These are phyloP conservation scores for Penicillium bovifimosum DNA, from an alignment of 495 filamentous ascomycete species.

Conservation along the genomic window DNA sequence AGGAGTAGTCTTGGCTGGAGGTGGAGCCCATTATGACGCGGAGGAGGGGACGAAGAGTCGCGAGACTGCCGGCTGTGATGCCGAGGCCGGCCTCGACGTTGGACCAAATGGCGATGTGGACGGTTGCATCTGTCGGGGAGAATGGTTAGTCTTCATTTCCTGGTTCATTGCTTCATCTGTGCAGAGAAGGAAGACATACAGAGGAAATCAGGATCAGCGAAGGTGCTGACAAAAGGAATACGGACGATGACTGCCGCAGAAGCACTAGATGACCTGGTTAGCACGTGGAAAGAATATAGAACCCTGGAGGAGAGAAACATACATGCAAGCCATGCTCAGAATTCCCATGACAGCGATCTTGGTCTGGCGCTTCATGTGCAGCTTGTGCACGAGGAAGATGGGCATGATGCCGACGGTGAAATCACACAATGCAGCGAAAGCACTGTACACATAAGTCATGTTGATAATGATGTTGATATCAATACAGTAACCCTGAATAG, in stretches of 20 bases:
- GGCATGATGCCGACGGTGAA: constrained; percentile 39
- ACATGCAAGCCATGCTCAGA: constrained; percentile 43
- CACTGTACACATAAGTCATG: constrained; percentile 42
- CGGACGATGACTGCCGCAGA: constrained; percentile 39
- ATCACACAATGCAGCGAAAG: constrained; percentile 36
- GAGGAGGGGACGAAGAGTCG: constrained; percentile 44
- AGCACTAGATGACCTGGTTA: constrained; percentile 21
- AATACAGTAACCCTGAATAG: constrained; percentile 34
- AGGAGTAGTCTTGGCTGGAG: constrained; percentile 17
- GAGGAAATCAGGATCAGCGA: constrained; percentile 34
- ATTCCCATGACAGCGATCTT: constrained; percentile 38
- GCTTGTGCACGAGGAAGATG: constrained; percentile 32
- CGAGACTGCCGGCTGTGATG: constrained; percentile 43
- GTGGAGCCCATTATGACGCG: constrained; percentile 29
- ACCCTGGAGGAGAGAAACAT: constrained; percentile 10
- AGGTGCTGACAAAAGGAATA: constrained; percentile 37
- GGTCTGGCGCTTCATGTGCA: constrained; percentile 34
- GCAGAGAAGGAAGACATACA: constrained; percentile 20
- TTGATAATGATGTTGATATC: constrained; percentile 29
- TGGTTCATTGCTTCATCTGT: background rate
- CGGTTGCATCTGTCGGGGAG: constrained; percentile 31
- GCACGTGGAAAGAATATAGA: background rate
- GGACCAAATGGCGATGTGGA: constrained; percentile 42
- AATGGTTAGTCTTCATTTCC: background rate
- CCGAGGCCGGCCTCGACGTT: constrained; percentile 41